phyloP scores from a whole-genome alignment of 2,329 filamentous ascomycete species.

The Fusarium sambucinum region DNA sequence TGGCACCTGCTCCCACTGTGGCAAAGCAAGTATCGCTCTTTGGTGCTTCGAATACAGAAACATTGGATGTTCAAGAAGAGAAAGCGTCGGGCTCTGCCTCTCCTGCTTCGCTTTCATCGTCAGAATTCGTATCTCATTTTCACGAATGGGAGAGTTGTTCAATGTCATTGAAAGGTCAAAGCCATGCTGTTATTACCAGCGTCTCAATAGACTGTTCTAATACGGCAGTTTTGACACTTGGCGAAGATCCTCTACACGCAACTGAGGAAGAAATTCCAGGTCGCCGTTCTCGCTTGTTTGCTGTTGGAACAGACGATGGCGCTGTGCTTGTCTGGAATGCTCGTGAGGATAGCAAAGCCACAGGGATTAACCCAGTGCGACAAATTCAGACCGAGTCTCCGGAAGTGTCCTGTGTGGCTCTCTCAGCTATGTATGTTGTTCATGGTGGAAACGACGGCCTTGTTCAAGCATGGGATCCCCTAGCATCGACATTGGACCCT shows the following conservation, averaged over 20 bases:
- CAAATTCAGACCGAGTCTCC: conserved; percentile 92
- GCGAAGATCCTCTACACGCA: conserved; percentile 77
- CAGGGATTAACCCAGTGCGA: conserved; percentile 75
- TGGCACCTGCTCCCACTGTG: conserved; percentile 15
- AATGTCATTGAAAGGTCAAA: conserved; percentile 67
- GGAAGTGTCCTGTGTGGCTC: conserved; percentile 82
- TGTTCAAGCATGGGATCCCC: conserved; percentile 96
- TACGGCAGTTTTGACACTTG: conserved; percentile 75
- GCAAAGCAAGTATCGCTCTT: conserved; percentile 48
- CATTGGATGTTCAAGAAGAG: conserved; percentile 27
- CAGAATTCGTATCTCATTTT: conserved; percentile 26
- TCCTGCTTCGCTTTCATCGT: conserved; percentile 41
- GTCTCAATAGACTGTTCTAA: conserved; percentile 80
- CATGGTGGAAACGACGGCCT: conserved; percentile 95
- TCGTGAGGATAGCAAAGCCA: conserved; percentile 66
- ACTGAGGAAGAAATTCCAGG: conserved; percentile 79
- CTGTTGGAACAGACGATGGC: conserved; percentile 82
- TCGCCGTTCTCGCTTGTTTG: conserved; percentile 82
- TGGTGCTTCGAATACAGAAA: conserved; percentile 36
- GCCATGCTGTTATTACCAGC: conserved; percentile 73
- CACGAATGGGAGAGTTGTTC: conserved; percentile 51
- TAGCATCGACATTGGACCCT: conserved; percentile 82
- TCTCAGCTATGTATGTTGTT: conserved; percentile 88
- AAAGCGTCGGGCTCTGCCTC: conserved; percentile 43
- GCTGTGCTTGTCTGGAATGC: conserved; percentile 87